Base-by-base conservation (phyloP, 768 basidiomycete genomes). In the Peribolospora baueri region DNA sequence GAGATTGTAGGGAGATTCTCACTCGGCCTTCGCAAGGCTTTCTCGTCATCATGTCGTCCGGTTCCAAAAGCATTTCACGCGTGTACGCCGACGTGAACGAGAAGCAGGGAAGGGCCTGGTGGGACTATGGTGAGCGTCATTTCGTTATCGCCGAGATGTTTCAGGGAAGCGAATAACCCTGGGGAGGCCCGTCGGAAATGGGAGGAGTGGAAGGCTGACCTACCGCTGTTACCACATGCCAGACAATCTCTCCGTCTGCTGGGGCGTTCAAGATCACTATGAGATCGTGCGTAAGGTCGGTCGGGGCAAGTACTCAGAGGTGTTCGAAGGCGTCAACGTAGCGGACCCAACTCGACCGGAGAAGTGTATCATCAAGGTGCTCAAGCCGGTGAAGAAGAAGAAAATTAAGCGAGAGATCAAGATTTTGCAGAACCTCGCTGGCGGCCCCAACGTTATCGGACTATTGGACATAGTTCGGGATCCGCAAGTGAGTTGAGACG, bases 391-490 rank as follows among this genome's bases (percentile, higher is more conserved):
- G 54, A 57, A 60, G 48, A 59, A 60, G 55, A 59, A 58, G 57
- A 61, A 61, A 54, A 52, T 62, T 53, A 62, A 62, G 58, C 58
- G 61, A 41, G 61, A 62, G 55, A 53, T 62, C 55, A 61, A 62
- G 38, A 45, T 58, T 5, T 71, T 97, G 37, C 87, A 90, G 70
- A 93, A 95, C 67, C 74, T 97, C 40, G 85, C 88, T 0, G 90
- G 91, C 37, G 91, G 91, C 5, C 88, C 88, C 3, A 97, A 97
- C 68, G 75, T 97, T 59, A 84, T 95, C 51, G 81, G 81, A 5
- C 74, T 97, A 52, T 73, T 95, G 58, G 91, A 97, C 65, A 87
- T 95, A 61, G 91, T 97, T 58, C 79, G 91, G 62, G 91, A 97
- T 71, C 84, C 82, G 38, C 68, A 68, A 63, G 67, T 67, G 39